These are phyloP conservation scores for Vanrija pseudolonga DNA, from an alignment of 1,284 basidiomycete genomes.

Conservation along the genomic window DNA sequence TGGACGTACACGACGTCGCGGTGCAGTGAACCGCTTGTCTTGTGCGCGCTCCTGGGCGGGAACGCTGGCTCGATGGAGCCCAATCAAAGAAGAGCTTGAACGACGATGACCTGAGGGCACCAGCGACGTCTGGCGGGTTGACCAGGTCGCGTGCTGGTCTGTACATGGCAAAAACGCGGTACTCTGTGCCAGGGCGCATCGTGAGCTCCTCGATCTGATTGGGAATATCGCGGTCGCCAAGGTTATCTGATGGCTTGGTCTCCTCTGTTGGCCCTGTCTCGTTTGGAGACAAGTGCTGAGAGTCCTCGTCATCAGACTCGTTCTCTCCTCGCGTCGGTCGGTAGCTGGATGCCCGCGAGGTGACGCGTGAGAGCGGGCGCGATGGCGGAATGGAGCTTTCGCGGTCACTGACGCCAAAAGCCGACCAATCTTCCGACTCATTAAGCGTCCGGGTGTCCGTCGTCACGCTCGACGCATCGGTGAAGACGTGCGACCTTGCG, in stretches of 20 bases:
- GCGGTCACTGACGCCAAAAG: constrained; percentile 9
- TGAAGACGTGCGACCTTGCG: constrained; percentile 1
- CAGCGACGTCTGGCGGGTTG: constrained; percentile 41
- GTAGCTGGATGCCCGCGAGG: constrained; percentile 34
- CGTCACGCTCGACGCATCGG: not conserved
- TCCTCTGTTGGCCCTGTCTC: not conserved
- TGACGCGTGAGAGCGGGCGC: constrained; percentile 37
- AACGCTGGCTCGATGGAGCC: constrained; percentile 25
- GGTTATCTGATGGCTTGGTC: constrained; percentile 10
- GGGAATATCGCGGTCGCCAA: constrained; percentile 30
- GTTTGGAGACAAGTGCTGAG: constrained; percentile 22
- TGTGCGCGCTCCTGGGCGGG: constrained; percentile 13
- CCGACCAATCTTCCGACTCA: constrained; percentile 5
- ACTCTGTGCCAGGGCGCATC: constrained; percentile 52
- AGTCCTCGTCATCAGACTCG: constrained; percentile 37
- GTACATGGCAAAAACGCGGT: constrained; percentile 52
- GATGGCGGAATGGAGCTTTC: constrained; percentile 35
- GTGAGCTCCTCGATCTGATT: constrained; percentile 54
- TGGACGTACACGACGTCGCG: constrained; percentile 52
- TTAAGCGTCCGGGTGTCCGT: not conserved
- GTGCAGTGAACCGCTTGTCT: constrained; percentile 36
- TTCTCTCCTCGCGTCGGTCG: constrained; percentile 21
- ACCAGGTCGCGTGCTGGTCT: constrained; percentile 44
- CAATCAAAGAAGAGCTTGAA: constrained; percentile 53
- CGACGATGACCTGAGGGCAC: constrained; percentile 43